Evolutionary conservation across 2,329 filamentous ascomycete genomes (phyloP), one percentile per base, ranked within the genome.

Genomic region (Metarhizium humberi): DNA sequence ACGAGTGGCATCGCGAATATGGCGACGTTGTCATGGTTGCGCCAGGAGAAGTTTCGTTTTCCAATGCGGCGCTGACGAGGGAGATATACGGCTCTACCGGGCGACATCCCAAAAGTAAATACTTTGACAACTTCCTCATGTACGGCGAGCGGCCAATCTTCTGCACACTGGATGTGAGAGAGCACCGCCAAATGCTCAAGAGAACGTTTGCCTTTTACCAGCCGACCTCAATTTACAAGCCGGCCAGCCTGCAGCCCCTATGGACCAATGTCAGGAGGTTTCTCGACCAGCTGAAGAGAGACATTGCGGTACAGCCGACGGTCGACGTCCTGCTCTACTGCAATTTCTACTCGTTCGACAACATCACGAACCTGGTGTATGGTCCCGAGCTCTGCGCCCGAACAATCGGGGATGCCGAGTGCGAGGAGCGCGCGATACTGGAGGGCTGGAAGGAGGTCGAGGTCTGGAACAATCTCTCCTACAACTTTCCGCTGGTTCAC

Each of bases 271-370:
- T 53, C 6, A 11, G 45, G 30, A 50, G 40, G 30, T 40, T 56
- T 1, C 8, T 56, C n/a, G 46, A 50, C 14, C 46, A 47, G 8
- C 7, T 56, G n/a, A 53, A 50, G 18, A 53, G 16, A 16, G 30
- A 50, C 3, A 34, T 50, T 3, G 3, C 38, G 7, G 38, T 25
- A 14, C 45, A 30, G 29, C 30, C 51, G 8, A 56, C 50, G 8
- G 36, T 56, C 10, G 50, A 53, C 14, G 51, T 50, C 32, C 20
- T 53, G 18, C 46, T 56, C 2, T 46, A 40, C 46, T 53, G 46
- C 55, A 56, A 53, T 29, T 56, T 53, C 18, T 56, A 51, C 36
- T 53, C 51, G 6, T 56, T 56, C 8, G 55, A 56, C 55, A 56
- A 56, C 46, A 53, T 56, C 18, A 56, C 55, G 7, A 20, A 25